A percentile compares a stretch with the other conserved stretches of the same genome.
phyloP scores from a whole-genome alignment of 345 rosid genomes.

The Salix viminalis region DNA sequence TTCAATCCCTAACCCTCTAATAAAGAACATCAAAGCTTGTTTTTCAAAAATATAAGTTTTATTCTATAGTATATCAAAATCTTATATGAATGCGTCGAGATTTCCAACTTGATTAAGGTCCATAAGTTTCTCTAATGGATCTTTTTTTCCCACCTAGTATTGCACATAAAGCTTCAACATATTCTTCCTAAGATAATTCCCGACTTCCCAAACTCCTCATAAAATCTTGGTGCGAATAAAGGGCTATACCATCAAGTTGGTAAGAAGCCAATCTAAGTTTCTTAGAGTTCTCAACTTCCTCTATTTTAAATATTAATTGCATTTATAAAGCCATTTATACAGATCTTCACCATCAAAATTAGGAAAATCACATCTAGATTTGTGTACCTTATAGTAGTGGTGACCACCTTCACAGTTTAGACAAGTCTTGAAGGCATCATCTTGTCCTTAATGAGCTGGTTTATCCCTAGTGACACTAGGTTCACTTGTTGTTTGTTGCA shows the following conservation, averaged over 20 bases:
- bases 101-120: background rate
- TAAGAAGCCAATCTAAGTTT: background rate
- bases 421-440: too few relatives aligned
- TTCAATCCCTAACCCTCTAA: background rate
- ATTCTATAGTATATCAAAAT: too few relatives aligned
- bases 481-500: background rate
- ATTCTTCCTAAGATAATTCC: background rate
- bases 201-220: background rate
- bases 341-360: background rate
- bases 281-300: too few relatives aligned
- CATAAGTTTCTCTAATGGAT: background rate
- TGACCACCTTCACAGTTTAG: background rate
- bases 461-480: background rate
- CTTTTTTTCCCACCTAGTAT: background rate
- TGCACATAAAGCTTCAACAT: background rate
- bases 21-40: background rate
- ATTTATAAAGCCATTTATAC: background rate
- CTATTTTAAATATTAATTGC: too few relatives aligned
- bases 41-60: too few relatives aligned
- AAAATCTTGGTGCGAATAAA: background rate
- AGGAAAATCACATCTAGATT: background rate
- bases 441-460: background rate
- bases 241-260: background rate
- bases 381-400: background rate
- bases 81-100: background rate